A percentile compares a stretch with the other conserved stretches of the same genome.
Conservation (phyloP, 768 basidiomycete species). For the Xerocomellus chrysenteron region DNA sequence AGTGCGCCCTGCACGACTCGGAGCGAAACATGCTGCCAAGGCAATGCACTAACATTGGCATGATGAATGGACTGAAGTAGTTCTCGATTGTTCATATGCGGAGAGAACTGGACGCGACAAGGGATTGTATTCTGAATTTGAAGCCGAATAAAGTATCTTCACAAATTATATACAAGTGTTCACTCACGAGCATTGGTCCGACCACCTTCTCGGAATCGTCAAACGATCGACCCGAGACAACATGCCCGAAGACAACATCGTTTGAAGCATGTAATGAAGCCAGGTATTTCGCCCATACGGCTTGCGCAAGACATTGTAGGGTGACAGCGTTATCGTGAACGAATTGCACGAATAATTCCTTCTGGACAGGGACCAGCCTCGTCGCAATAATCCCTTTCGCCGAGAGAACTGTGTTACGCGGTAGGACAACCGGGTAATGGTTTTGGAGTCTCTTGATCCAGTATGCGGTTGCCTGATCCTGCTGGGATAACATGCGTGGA, state of each 20-base stretch:
- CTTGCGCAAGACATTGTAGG: constrained; percentile 38
- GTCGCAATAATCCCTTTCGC: constrained; percentile 11
- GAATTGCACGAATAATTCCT: constrained; percentile 3
- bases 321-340: constrained; percentile 30
- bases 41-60: constrained; percentile 37
- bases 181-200: constrained; percentile 46
- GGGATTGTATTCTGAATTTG: constrained; percentile 45
- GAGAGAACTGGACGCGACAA: constrained; percentile 37
- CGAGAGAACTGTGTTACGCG: constrained; percentile 12
- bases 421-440: constrained; percentile 22
- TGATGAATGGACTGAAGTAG: constrained; percentile 39
- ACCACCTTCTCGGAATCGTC: constrained; percentile 43
- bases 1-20: constrained; percentile 40
- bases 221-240: constrained; percentile 44
- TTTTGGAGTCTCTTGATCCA: constrained; percentile 34
- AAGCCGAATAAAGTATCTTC: background rate
- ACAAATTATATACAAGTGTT: background rate
- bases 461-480: constrained; percentile 37
- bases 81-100: constrained; percentile 28
- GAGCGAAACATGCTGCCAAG: constrained; percentile 48
- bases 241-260: constrained; percentile 48
- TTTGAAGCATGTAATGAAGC: constrained; percentile 16
- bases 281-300: constrained; percentile 30
- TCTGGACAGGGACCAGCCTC: constrained; percentile 12
- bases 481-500: constrained; percentile 37